phyloP scores from a whole-genome alignment of 306 rosid species.

The Castanopsis chinensis region DNA sequence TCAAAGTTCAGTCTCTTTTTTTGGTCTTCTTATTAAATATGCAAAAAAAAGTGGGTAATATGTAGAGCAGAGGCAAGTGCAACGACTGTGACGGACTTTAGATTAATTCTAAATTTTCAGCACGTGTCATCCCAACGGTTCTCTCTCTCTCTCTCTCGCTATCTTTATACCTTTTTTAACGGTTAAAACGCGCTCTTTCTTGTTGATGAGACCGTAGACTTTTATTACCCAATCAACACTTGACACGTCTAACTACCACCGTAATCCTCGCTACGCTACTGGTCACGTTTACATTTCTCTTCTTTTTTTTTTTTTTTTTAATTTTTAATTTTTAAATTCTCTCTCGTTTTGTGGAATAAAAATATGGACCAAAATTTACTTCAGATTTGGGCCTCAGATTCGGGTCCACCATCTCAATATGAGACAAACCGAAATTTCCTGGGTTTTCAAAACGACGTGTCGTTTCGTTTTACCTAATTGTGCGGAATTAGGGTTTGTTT shows the following conservation, averaged over 20 bases:
- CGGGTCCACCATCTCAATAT: neutral
- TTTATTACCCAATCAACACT: neutral
- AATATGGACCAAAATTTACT: neutral
- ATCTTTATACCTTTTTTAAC: neutral
- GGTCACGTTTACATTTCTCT: neutral
- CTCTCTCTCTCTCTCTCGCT: constrained; percentile 4
- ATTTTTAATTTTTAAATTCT: no score
- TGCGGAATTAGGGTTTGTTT: no score
- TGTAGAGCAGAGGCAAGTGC: constrained; percentile 3
- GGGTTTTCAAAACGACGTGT: no score
- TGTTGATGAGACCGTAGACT: constrained; percentile 11
- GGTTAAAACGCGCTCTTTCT: neutral
- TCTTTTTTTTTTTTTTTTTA: neutral
- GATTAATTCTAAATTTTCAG: neutral
- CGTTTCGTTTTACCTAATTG: no score
- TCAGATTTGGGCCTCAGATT: neutral
- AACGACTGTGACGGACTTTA: constrained; percentile 10
- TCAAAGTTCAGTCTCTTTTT: no score
- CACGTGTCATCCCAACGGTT: constrained; percentile 46
- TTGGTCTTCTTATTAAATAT: no score
- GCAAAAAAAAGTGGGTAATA: constrained; percentile 17
- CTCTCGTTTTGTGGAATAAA: no score
- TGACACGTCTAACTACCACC: constrained; percentile 21
- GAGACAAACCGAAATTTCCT: no score
- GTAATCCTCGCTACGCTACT: neutral